phyloP scores from a whole-genome alignment of 768 basidiomycete species.

The Tylopilus plumbeoviolaceoides region DNA sequence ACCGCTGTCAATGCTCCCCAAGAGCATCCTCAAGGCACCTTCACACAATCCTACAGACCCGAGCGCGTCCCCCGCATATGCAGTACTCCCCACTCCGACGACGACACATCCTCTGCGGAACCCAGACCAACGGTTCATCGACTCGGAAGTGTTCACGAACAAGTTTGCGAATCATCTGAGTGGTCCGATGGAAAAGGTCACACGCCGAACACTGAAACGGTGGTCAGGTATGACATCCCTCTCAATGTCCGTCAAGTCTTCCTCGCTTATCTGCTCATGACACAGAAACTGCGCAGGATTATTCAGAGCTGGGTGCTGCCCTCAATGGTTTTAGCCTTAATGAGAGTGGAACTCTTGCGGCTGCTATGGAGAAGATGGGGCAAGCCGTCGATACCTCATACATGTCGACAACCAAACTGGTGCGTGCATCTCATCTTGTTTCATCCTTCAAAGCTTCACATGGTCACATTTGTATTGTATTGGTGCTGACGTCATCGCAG shows the following conservation, averaged over 20 bases:
- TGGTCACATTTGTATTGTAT: neutral
- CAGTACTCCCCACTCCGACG: conserved; percentile 85
- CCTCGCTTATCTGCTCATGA: conserved; percentile 2
- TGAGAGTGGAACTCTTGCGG: conserved; percentile 67
- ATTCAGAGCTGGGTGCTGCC: conserved; percentile 86
- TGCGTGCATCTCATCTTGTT: conserved; percentile 34
- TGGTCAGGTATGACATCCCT: conserved; percentile 71
- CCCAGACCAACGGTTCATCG: conserved; percentile 93
- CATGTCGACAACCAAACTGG: conserved; percentile 86
- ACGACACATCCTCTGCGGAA: conserved; percentile 83
- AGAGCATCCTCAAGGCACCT: conserved; percentile 93
- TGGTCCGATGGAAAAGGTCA: conserved; percentile 95
- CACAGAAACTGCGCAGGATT: conserved; percentile 77
- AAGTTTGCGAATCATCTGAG: conserved; percentile 92
- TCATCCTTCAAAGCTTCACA: neutral
- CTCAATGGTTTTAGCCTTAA: conserved; percentile 92
- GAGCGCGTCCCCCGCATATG: conserved; percentile 67
- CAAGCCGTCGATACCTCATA: conserved; percentile 95
- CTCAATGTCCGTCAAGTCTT: neutral
- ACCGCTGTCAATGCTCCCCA: conserved; percentile 85
- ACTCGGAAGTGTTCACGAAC: conserved; percentile 93
- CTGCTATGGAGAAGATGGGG: conserved; percentile 92
- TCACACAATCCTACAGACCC: conserved; percentile 91
- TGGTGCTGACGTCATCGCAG: conserved; percentile 38
- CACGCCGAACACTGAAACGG: conserved; percentile 84